Conservation (phyloP, 768 basidiomycete genomes). For the Roridomyces roridus region DNA sequence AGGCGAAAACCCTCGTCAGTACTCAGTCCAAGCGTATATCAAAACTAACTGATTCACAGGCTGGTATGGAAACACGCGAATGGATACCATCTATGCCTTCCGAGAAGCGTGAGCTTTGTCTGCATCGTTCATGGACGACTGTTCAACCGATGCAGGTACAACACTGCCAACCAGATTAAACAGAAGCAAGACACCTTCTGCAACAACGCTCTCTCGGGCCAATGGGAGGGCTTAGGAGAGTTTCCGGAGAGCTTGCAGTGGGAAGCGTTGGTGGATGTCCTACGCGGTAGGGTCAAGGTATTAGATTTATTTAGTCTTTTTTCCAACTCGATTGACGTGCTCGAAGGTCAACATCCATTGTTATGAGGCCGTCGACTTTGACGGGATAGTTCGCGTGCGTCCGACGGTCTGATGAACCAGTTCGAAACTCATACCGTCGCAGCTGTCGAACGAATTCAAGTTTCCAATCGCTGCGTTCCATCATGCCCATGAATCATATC, state of each 20-base stretch:
- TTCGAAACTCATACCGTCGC: slow-evolving; percentile 23
- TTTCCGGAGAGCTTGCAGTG: slow-evolving; percentile 79
- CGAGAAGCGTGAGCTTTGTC: slow-evolving; percentile 57
- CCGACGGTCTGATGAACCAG: neutral
- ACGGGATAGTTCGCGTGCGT: slow-evolving; percentile 71
- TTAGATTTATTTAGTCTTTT: neutral
- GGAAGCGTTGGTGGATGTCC: slow-evolving; percentile 80
- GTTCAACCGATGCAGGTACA: slow-evolving; percentile 50
- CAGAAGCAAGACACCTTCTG: slow-evolving; percentile 75
- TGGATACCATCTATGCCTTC: slow-evolving; percentile 76
- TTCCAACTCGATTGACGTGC: too few relatives aligned
- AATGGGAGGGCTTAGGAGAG: slow-evolving; percentile 57
- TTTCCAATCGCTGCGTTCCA: slow-evolving; percentile 82
- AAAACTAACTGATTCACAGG: slow-evolving; percentile 34
- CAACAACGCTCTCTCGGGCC: slow-evolving; percentile 47
- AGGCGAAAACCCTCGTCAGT: slow-evolving; percentile 65
- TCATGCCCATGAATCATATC: slow-evolving; percentile 82
- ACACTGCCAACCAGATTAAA: slow-evolving; percentile 70
- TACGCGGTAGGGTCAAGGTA: slow-evolving; percentile 81
- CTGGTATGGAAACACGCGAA: slow-evolving; percentile 50
- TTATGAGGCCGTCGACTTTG: slow-evolving; percentile 71
- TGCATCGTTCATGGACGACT: neutral
- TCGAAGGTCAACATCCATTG: slow-evolving; percentile 65
- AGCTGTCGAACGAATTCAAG: slow-evolving; percentile 86
- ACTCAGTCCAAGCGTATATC: too few relatives aligned